phyloP scores from a whole-genome alignment of 1,284 basidiomycete genomes.

The Tylopilus sp. region DNA sequence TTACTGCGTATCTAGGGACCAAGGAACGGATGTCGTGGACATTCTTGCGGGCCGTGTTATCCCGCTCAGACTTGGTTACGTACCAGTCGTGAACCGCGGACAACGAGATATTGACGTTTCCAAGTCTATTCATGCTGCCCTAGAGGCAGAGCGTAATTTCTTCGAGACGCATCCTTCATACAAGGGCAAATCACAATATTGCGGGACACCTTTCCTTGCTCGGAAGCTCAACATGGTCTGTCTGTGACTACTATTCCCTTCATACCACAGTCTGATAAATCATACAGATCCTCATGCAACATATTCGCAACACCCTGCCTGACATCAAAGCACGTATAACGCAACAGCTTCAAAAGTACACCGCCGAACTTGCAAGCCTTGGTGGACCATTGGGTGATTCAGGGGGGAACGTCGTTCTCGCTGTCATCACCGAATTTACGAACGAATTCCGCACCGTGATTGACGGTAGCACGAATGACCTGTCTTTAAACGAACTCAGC shows the following conservation, averaged over 20 bases:
- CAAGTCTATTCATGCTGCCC: slow-evolving; percentile 79
- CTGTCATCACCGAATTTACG: slow-evolving; percentile 97
- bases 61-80: slow-evolving; percentile 92
- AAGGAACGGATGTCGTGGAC: slow-evolving; percentile 96
- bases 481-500: slow-evolving; percentile 91
- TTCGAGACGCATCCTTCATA: slow-evolving; percentile 94
- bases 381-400: slow-evolving; percentile 88
- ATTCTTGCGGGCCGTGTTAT: slow-evolving; percentile 97
- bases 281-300: slow-evolving; percentile 91
- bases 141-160: slow-evolving; percentile 88
- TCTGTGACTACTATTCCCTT: slow-evolving; percentile 3
- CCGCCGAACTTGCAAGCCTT: slow-evolving; percentile 77
- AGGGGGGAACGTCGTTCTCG: slow-evolving; percentile 85
- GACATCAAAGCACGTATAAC: slow-evolving; percentile 95
- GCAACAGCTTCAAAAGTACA: slow-evolving; percentile 84
- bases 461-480: slow-evolving; percentile 95
- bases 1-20: slow-evolving; percentile 61
- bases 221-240: slow-evolving; percentile 92
- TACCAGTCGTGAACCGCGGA: slow-evolving; percentile 96
- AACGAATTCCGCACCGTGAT: slow-evolving; percentile 95
- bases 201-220: slow-evolving; percentile 96
- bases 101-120: slow-evolving; percentile 93
- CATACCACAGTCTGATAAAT: slow-evolving; percentile 7
- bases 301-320: slow-evolving; percentile 93
- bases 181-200: slow-evolving; percentile 91